Evolutionary conservation across 805 yeast species (phyloP), one percentile per base, ranked within the genome.

Genomic region (Ogataea corticis): DNA sequence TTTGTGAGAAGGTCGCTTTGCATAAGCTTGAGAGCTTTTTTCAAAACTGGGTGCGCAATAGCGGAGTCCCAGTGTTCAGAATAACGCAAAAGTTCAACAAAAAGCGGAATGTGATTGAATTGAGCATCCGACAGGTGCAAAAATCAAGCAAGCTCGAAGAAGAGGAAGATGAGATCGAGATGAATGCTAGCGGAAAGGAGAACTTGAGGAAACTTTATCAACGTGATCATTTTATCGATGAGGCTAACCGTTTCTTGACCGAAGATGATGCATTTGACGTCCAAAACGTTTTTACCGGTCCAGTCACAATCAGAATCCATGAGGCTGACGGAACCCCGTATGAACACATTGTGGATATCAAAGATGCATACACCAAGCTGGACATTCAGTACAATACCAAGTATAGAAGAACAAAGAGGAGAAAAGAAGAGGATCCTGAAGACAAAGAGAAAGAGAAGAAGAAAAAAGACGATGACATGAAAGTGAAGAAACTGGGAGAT

Each of bases 241-340:
- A 74, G 37, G 74, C 82, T 3, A 62, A 57, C 4, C 57, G 67
- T 9, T 57, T 69, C 3, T 57, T 68, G 31, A 51, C 75, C 13
- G 78, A 76, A 38, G 71, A 69, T 15, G 76, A 73, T 34, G 71
- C 70, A 5, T 70, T 70, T 45, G 56, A 51, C 6, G 63, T 70
- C 0, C 82, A 74, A 34, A 63, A 68, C n/a, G 76, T 83, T 2
- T 88, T 91, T 59, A 77, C 87, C 0, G 99, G 99, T 0, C 97
- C 98, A 0, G 88, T 94, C 87, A 94, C 99, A 0, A 87, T 94
- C 30, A 73, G 99, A 58, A 91, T 94, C 30, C 99, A 94, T 62
- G 99, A 94, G 60, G 95, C 97, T 0, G 98, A 94, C 65, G 99
- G 99, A 7, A 89, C 98, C 0, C 99, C 99, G 0, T 94, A 94